phyloP scores from a whole-genome alignment of 139 green algal species.

The Coccomyxa sp. region DNA sequence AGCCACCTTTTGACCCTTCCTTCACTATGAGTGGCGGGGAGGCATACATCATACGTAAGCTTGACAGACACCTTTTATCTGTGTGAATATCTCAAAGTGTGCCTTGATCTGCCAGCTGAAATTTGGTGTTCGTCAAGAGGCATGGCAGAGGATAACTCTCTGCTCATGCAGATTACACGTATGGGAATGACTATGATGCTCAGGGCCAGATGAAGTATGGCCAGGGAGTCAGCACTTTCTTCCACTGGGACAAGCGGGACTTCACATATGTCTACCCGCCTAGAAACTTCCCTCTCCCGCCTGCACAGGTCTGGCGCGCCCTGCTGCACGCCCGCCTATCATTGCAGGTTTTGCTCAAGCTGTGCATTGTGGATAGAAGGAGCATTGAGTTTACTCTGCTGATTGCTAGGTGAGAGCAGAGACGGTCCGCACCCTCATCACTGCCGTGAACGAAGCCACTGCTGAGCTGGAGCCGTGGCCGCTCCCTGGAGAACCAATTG shows the following conservation, averaged over 20 bases:
- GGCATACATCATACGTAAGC: neutral
- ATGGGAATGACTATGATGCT: conserved; percentile 60
- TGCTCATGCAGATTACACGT: conserved; percentile 57
- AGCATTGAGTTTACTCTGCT: no score
- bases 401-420: conserved; percentile 25
- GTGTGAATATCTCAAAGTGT: no score
- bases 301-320: conserved; percentile 31
- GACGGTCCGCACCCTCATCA: conserved; percentile 30
- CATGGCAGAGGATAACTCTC: conserved; percentile 3
- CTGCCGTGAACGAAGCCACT: conserved; percentile 41
- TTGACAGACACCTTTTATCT: neutral
- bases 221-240: conserved; percentile 38
- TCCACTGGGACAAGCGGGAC: conserved; percentile 71
- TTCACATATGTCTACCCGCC: conserved; percentile 38
- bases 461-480: conserved; percentile 8
- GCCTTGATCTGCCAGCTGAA: no score
- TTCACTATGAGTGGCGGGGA: conserved; percentile 15
- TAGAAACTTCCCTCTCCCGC: conserved; percentile 23
- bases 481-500: neutral
- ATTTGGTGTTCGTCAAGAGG: neutral
- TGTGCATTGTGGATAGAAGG: no score
- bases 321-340: no score
- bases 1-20: conserved; percentile 64
- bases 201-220: conserved; percentile 35
- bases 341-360: no score